phyloP scores from a whole-genome alignment of 2,329 filamentous ascomycete genomes.

The Trichoderma citrinoviride region DNA sequence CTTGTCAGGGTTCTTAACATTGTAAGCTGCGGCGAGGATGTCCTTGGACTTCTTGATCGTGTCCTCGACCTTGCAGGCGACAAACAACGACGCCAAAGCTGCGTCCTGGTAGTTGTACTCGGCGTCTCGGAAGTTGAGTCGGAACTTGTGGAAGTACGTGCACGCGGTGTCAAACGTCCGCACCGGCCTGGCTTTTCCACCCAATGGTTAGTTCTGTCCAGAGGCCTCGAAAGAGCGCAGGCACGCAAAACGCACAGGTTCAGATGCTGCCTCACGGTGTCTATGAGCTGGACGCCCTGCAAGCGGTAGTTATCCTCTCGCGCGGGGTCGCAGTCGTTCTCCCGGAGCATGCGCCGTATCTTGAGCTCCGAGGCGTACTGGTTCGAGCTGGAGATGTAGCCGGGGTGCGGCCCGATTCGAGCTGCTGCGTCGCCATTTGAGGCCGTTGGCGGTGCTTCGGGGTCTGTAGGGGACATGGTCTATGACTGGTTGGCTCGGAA shows the following conservation, averaged over 20 bases:
- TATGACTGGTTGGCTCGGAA: neutral
- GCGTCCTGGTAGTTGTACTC: slow-evolving; percentile 88
- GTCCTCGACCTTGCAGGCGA: slow-evolving; percentile 96
- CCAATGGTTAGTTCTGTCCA: neutral
- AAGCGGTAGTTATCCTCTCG: slow-evolving; percentile 78
- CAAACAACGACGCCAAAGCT: slow-evolving; percentile 82
- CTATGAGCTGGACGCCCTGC: slow-evolving; percentile 85
- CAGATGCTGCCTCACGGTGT: slow-evolving; percentile 74
- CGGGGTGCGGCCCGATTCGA: slow-evolving; percentile 45
- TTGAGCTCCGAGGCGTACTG: slow-evolving; percentile 82
- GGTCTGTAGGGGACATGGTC: slow-evolving; percentile 18
- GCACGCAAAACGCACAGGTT: slow-evolving; percentile 61
- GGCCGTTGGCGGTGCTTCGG: neutral
- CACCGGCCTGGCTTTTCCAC: slow-evolving; percentile 60
- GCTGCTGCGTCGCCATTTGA: slow-evolving; percentile 22
- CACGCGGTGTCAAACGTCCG: slow-evolving; percentile 90
- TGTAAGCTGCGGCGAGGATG: slow-evolving; percentile 86
- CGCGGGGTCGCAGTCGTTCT: slow-evolving; percentile 68
- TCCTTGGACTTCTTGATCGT: slow-evolving; percentile 95
- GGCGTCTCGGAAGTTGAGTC: slow-evolving; percentile 76
- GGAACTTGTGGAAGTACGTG: slow-evolving; percentile 91
- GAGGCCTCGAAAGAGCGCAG: neutral
- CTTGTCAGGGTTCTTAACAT: slow-evolving; percentile 68
- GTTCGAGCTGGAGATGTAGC: slow-evolving; percentile 49
- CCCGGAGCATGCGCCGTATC: slow-evolving; percentile 69